Conservation (phyloP, 192 early-diverging fungal genomes). For the Lobosporangium transversale region DNA sequence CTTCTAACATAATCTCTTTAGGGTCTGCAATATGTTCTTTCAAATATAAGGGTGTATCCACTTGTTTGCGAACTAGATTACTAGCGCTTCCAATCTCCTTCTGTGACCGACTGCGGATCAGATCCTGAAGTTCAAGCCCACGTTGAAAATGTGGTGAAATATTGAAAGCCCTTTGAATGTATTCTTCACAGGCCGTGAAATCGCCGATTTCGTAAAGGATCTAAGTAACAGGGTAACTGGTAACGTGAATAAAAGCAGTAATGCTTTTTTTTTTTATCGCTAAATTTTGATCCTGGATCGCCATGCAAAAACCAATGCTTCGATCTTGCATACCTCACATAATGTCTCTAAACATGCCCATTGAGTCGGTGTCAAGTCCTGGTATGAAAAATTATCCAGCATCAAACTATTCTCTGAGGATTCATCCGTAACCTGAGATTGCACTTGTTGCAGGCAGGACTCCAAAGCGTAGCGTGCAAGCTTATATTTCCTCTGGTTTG, state of each 20-base stretch:
- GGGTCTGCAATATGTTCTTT: not conserved
- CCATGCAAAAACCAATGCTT: too few relatives aligned
- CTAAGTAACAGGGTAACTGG: conserved; percentile 11
- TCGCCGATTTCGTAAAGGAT: conserved; percentile 59
- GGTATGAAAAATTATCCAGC: not conserved
- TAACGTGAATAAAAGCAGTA: too few relatives aligned
- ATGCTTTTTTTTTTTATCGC: too few relatives aligned
- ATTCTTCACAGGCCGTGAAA: conserved; percentile 47
- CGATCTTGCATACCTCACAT: conserved; percentile 34
- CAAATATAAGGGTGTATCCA: not conserved
- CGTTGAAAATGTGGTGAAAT: conserved; percentile 43
- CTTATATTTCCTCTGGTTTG: conserved; percentile 35
- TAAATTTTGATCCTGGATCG: too few relatives aligned
- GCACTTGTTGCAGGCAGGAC: conserved; percentile 14
- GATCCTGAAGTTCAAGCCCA: conserved; percentile 28
- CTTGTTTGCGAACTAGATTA: not conserved
- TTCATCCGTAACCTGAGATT: not conserved
- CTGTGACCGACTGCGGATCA: conserved; percentile 10
- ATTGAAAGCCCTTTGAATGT: conserved; percentile 29
- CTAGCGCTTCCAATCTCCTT: not conserved
- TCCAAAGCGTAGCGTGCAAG: conserved; percentile 44
- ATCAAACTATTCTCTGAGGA: not conserved
- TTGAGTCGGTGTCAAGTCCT: conserved; percentile 40
- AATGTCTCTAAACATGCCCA: conserved; percentile 42
- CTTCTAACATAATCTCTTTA: conserved; percentile 17